A percentile compares a stretch with the other conserved stretches of the same genome.
These are phyloP conservation scores for Aspergillus japonicus DNA, from an alignment of 2,329 filamentous ascomycete species.

Conservation along the genomic window DNA sequence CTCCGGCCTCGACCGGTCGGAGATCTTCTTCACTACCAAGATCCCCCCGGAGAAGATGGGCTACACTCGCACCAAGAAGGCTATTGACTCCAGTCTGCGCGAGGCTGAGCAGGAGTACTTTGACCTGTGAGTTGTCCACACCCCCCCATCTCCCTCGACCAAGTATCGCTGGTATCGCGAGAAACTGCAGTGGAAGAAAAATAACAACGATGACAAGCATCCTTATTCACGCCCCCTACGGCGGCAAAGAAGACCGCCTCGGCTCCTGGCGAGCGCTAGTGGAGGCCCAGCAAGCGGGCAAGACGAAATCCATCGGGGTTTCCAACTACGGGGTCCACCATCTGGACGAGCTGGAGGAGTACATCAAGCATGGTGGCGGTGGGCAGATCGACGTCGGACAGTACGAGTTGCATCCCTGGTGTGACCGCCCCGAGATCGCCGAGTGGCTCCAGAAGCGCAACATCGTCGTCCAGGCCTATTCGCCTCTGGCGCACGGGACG, in stretches of 20 bases:
- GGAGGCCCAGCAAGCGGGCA: constrained; percentile 70
- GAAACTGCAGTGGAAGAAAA: too few species aligned
- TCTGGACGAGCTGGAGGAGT: constrained; percentile 61
- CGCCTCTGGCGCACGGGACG: constrained; percentile 69
- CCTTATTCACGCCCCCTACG: constrained; percentile 75
- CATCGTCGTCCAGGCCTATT: constrained; percentile 76
- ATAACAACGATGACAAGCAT: constrained; percentile 37
- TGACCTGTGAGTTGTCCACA: constrained; percentile 56
- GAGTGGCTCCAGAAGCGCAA: constrained; percentile 63
- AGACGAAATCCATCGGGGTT: constrained; percentile 70
- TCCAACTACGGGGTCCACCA: constrained; percentile 77
- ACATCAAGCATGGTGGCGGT: constrained; percentile 59
- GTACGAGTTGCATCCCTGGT: constrained; percentile 80
- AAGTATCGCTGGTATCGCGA: too few species aligned
- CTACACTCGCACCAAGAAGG: constrained; percentile 66
- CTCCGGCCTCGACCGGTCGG: constrained; percentile 58
- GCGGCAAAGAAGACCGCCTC: constrained; percentile 64
- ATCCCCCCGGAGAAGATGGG: constrained; percentile 62
- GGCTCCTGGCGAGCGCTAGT: constrained; percentile 75
- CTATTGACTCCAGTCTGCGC: constrained; percentile 62
- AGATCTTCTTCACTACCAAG: constrained; percentile 80
- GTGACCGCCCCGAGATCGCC: constrained; percentile 67
- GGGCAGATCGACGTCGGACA: constrained; percentile 72
- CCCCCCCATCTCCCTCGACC: too few species aligned
- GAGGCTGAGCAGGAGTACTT: constrained; percentile 70